phyloP scores from a whole-genome alignment of 208 protist species.

The Phytomonas serpens region DNA sequence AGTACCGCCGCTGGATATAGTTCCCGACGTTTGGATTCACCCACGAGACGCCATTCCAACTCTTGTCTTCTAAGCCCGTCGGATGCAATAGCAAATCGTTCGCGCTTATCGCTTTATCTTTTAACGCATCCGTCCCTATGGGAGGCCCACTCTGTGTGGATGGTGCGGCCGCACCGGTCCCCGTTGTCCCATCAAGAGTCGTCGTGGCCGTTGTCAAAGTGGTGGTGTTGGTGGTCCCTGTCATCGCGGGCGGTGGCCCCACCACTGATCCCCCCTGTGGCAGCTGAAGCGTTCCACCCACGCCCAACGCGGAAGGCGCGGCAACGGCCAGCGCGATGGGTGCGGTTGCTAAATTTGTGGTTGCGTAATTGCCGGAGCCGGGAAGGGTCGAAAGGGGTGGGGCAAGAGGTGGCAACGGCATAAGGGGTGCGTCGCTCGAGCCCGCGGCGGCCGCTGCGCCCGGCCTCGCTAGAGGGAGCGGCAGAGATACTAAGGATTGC shows the following conservation, averaged over 20 bases:
- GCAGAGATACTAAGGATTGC: background rate
- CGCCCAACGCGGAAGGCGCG: slow-evolving; percentile 18
- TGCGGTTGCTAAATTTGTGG: background rate
- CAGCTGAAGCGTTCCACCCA: slow-evolving; percentile 18
- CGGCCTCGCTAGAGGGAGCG: background rate
- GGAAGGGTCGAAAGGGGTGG: no score
- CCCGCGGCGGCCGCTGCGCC: background rate
- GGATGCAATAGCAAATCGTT: background rate
- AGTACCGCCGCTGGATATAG: slow-evolving; percentile 85
- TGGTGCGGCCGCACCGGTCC: slow-evolving; percentile 4
- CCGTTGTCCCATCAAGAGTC: background rate
- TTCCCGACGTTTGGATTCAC: slow-evolving; percentile 81
- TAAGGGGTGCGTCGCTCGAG: background rate
- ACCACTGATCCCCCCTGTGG: slow-evolving; percentile 1
- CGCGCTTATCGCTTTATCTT: background rate
- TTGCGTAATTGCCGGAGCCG: no score
- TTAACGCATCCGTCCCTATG: background rate
- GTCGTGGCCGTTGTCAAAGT: background rate
- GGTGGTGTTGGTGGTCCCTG: background rate
- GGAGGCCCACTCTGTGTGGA: background rate
- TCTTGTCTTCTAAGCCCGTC: background rate
- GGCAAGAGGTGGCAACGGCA: slow-evolving; percentile 5
- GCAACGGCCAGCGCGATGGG: background rate
- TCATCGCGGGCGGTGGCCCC: background rate
- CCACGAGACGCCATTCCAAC: slow-evolving; percentile 36